phyloP scores from a whole-genome alignment of 192 early-diverging fungal genomes.

The Phycomyces blakesleeanus region DNA sequence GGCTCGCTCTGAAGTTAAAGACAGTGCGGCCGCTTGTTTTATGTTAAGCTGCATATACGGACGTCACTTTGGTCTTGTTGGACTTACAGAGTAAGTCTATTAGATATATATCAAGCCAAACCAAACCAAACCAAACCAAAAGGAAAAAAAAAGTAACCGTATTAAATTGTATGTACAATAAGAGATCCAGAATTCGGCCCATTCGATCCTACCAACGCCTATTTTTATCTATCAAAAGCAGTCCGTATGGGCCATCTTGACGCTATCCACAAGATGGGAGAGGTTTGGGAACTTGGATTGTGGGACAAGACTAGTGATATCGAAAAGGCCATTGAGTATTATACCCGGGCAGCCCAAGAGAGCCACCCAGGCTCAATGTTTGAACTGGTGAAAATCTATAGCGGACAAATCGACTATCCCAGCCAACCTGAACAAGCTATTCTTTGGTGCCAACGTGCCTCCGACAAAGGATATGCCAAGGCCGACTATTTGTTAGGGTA shows the following conservation, averaged over 20 bases:
- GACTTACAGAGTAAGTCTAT: neutral
- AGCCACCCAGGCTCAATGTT: slow-evolving; percentile 82
- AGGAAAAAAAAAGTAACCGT: no score
- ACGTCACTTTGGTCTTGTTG: neutral
- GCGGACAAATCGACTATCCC: slow-evolving; percentile 55
- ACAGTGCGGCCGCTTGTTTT: neutral
- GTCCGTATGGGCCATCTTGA: slow-evolving; percentile 68
- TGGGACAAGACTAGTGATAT: slow-evolving; percentile 67
- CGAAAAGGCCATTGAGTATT: slow-evolving; percentile 67
- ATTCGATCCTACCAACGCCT: slow-evolving; percentile 50
- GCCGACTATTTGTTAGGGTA: slow-evolving; percentile 93
- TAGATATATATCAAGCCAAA: no score
- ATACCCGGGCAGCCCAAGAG: slow-evolving; percentile 74
- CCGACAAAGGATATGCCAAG: slow-evolving; percentile 68
- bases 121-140: no score
- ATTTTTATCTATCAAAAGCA: slow-evolving; percentile 69
- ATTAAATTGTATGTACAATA: slow-evolving; percentile 48
- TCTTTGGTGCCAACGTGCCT: slow-evolving; percentile 79
- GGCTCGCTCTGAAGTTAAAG: neutral
- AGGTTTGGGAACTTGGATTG: slow-evolving; percentile 75
- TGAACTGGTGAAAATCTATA: slow-evolving; percentile 81
- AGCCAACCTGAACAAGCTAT: slow-evolving; percentile 52
- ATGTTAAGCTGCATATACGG: no score
- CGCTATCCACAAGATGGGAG: slow-evolving; percentile 77
- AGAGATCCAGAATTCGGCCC: no score